Evolutionary conservation across 2,329 filamentous ascomycete species (phyloP).

Genomic region (Fusarium gaditjirri): DNA sequence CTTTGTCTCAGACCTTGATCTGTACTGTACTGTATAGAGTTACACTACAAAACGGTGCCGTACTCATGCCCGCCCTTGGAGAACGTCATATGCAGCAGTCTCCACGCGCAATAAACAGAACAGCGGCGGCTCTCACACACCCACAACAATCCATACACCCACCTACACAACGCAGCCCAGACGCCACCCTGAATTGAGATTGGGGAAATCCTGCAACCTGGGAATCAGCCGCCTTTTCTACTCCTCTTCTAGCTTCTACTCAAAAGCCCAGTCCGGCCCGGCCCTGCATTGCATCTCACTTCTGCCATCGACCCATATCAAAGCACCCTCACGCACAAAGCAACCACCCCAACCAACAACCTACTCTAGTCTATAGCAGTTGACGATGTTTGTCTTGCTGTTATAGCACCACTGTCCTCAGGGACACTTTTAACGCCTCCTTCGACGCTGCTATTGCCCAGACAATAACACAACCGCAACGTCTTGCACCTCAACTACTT

Average conservation of each 20-base stretch:
- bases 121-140: conserved; percentile 25
- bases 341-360: conserved; percentile 3
- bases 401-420: conserved; percentile 54
- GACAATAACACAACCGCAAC: conserved; percentile 21
- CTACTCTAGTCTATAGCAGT: conserved; percentile 32
- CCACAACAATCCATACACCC: conserved; percentile 28
- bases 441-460: conserved; percentile 23
- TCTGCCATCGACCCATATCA: conserved; percentile 38
- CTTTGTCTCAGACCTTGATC: conserved; percentile 31
- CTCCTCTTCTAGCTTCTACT: conserved; percentile 40
- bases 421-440: conserved; percentile 46
- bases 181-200: conserved; percentile 39
- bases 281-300: conserved; percentile 38
- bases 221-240: conserved; percentile 37
- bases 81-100: conserved; percentile 45
- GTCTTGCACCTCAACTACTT: conserved; percentile 40
- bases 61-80: conserved; percentile 27
- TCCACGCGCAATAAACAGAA: conserved; percentile 33
- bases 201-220: conserved; percentile 38
- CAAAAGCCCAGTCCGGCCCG: conserved; percentile 43
- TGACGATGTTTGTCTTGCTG: conserved; percentile 48
- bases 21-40: conserved; percentile 7
- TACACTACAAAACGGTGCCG: conserved; percentile 2
- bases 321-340: background rate
- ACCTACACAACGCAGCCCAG: conserved; percentile 25